Base-by-base conservation (phyloP, 2,329 filamentous ascomycete genomes). In the Calonectria naviculata region DNA sequence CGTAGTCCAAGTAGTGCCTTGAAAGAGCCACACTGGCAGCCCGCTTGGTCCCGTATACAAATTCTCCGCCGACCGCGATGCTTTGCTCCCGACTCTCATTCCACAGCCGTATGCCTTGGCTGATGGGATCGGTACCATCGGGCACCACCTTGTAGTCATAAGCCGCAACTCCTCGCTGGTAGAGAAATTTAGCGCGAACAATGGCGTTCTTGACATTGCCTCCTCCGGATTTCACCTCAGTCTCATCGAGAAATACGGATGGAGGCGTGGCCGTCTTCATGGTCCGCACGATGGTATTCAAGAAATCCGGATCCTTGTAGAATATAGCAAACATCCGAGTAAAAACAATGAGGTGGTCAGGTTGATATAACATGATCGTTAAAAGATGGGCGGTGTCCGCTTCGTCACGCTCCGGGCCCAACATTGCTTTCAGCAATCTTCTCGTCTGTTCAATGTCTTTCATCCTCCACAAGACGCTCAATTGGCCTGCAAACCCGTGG, bases 161-260 rank as follows among this genome's bases (percentile, higher is more conserved):
- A 2, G 52, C 31, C 8, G 52, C 31, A 2, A 38, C 6, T 2
- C n/a, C 52, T 15, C 52, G 21, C n/a, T 56, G 17, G 52, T 56
- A 56, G 5, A 38, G 31, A n/a, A 56, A 31, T n/a, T 36, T 31
- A 1, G n/a, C 52, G 12, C 52, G 52, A 24, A 19, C 49, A 9
- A 13, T 19, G 15, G 19, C 7, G 7, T 54, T 10, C 19, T 7
- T 13, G 9, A 24, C 12, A 10, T n/a, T 19, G 19, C 34, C 17
- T 1, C n/a, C 29, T 4, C 12, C 31, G 31, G 15, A n/a, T 15
- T 8, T 34, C 5, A 2, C 12, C 29, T 24, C 17, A 21, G 31
- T 6, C 1, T 29, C 1, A 10, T n/a, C 17, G 6, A 6, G 12
- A 1, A 5, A 12, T 6, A n/a, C 3, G 3, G 31, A 2, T 5